A percentile compares a stretch with the other conserved stretches of the same genome.
phyloP scores from a whole-genome alignment of 2,329 filamentous ascomycete genomes.

The Phaeoacremonium minimum region DNA sequence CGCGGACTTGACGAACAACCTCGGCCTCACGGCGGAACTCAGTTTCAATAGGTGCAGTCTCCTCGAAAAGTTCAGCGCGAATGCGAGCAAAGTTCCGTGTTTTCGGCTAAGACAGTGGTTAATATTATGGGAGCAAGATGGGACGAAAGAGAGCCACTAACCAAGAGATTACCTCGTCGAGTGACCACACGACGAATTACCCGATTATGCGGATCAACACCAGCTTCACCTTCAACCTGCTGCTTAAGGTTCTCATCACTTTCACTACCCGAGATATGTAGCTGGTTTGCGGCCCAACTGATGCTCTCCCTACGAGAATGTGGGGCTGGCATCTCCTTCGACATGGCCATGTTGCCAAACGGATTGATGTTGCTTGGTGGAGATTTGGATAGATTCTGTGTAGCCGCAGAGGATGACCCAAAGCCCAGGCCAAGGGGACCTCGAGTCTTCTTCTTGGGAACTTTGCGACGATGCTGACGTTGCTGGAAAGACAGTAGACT shows the following conservation, averaged over 20 bases:
- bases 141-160: conserved; percentile 35
- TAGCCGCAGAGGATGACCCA: conserved; percentile 30
- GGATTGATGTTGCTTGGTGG: conserved; percentile 50
- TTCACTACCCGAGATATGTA: conserved; percentile 79
- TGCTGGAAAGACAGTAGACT: conserved; percentile 82
- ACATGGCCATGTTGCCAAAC: conserved; percentile 23
- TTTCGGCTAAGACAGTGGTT: conserved; percentile 68
- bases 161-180: conserved; percentile 81
- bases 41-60: conserved; percentile 79
- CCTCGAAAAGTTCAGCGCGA: conserved; percentile 82
- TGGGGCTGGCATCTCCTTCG: conserved; percentile 27
- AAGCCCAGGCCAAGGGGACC: conserved; percentile 47
- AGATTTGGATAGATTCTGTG: conserved; percentile 57
- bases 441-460: conserved; percentile 51
- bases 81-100: conserved; percentile 95
- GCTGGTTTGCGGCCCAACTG: conserved; percentile 82
- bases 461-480: conserved; percentile 66
- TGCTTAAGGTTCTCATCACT: conserved; percentile 62
- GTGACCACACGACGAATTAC: conserved; percentile 83
- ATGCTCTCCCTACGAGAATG: conserved; percentile 78
- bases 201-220: conserved; percentile 59
- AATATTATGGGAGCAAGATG: too few species aligned
- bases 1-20: conserved; percentile 90
- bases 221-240: conserved; percentile 41
- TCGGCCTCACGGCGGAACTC: conserved; percentile 90